Conservation (phyloP, 805 yeast genomes). For the Cephaloascus albidus region DNA sequence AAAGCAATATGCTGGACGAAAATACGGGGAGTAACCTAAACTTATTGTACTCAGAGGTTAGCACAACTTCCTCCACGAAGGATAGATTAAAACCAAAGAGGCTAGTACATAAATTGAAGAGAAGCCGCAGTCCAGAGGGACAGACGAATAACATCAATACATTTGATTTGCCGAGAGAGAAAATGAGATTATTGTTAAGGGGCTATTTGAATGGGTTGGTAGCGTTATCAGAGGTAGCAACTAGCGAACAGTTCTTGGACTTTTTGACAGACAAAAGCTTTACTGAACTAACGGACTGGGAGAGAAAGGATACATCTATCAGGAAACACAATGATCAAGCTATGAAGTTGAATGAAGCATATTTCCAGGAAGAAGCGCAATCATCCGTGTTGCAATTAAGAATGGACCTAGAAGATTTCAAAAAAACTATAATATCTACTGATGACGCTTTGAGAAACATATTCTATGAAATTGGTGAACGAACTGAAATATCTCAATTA, state of each 20-base stretch:
- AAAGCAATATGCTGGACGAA: too few relatives aligned
- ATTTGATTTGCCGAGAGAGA: not conserved
- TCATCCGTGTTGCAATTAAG: constrained; percentile 46
- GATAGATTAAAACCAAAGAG: not conserved
- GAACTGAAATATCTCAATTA: constrained; percentile 42
- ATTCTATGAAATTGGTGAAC: constrained; percentile 56
- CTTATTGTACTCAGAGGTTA: not conserved
- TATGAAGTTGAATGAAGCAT: constrained; percentile 50
- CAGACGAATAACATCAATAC: too few relatives aligned
- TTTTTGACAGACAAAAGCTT: constrained; percentile 41
- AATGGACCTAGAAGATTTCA: constrained; percentile 49
- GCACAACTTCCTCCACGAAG: not conserved
- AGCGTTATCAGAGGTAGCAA: constrained; percentile 44
- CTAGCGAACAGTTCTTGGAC: constrained; percentile 37
- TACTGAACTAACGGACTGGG: constrained; percentile 25
- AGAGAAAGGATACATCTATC: constrained; percentile 43
- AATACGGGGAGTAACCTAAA: not conserved
- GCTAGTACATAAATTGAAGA: not conserved
- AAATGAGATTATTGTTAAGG: constrained; percentile 29
- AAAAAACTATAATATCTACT: constrained; percentile 37
- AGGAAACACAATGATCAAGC: constrained; percentile 53
- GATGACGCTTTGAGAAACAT: constrained; percentile 49
- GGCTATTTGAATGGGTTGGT: constrained; percentile 55
- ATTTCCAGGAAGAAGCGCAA: constrained; percentile 64
- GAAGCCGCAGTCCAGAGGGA: not conserved